phyloP scores from a whole-genome alignment of 2,329 filamentous ascomycete species.

The Claviceps humidiphila region DNA sequence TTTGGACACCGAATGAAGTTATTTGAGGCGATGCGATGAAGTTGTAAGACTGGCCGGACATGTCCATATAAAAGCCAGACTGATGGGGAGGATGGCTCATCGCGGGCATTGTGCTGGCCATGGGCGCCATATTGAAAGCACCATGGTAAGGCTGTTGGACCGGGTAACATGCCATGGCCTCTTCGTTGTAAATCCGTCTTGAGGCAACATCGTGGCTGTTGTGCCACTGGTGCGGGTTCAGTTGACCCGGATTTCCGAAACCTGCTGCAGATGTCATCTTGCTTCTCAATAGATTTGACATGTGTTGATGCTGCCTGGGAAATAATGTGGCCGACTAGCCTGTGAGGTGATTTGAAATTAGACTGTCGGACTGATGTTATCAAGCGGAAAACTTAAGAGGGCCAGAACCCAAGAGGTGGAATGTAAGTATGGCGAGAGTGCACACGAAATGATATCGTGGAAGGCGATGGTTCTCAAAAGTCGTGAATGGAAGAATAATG shows the following conservation, averaged over 20 bases:
- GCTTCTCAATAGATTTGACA: background rate
- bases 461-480: background rate
- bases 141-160: constrained; percentile 12
- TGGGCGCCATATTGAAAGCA: constrained; percentile 33
- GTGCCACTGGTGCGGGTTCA: background rate
- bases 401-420: no score
- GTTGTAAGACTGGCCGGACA: constrained; percentile 19
- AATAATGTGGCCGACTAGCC: background rate
- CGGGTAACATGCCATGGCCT: constrained; percentile 25
- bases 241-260: background rate
- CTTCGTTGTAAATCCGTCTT: constrained; percentile 16
- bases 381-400: no score
- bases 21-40: constrained; percentile 23
- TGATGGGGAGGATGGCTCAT: constrained; percentile 21
- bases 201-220: background rate
- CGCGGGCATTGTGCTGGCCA: constrained; percentile 32
- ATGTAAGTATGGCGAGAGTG: no score
- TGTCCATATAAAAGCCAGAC: constrained; percentile 21
- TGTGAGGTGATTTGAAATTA: background rate
- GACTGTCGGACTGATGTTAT: no score
- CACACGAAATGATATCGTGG: no score
- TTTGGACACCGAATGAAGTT: constrained; percentile 27
- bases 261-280: background rate
- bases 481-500: background rate
- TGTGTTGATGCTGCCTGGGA: background rate